Evolutionary conservation across 2,329 filamentous ascomycete species (phyloP).

Genomic region (Biscogniauxia marginata): DNA sequence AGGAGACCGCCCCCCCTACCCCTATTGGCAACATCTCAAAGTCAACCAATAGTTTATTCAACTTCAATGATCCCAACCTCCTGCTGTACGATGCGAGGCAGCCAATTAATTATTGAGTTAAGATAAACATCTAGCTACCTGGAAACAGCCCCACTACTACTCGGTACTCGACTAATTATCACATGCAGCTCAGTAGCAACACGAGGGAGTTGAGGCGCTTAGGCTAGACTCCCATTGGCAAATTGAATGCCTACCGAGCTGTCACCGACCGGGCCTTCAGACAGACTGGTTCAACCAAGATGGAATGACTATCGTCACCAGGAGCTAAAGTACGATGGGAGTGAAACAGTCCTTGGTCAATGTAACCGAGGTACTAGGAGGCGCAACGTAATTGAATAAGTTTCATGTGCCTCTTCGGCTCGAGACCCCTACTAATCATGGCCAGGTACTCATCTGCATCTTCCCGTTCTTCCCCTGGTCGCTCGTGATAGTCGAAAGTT

Average conservation of each 20-base stretch:
- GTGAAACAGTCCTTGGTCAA: not conserved
- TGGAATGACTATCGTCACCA: not conserved
- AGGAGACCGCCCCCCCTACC: not conserved
- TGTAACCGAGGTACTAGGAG: not conserved
- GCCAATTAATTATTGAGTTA: not conserved
- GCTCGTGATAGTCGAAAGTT: conserved; percentile 5
- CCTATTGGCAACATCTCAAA: not conserved
- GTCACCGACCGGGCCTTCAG: not conserved
- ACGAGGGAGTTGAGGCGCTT: conserved; percentile 1
- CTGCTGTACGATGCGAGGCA: not conserved
- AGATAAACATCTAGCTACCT: not conserved
- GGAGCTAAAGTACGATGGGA: not conserved
- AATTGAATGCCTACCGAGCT: not conserved
- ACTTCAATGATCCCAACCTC: not conserved
- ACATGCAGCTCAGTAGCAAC: not conserved
- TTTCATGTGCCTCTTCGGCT: not conserved
- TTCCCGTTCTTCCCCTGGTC: conserved; percentile 1
- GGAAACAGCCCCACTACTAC: not conserved
- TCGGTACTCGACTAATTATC: not conserved
- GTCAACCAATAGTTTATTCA: not conserved
- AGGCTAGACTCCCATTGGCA: not conserved
- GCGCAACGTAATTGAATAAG: not conserved
- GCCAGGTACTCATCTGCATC: conserved; percentile 11
- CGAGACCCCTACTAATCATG: conserved; percentile 1
- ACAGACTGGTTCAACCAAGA: not conserved